Evolutionary conservation across 306 rosid species (phyloP), one percentile per base, ranked within the genome.

Genomic region (Gynostemma pentaphyllum): DNA sequence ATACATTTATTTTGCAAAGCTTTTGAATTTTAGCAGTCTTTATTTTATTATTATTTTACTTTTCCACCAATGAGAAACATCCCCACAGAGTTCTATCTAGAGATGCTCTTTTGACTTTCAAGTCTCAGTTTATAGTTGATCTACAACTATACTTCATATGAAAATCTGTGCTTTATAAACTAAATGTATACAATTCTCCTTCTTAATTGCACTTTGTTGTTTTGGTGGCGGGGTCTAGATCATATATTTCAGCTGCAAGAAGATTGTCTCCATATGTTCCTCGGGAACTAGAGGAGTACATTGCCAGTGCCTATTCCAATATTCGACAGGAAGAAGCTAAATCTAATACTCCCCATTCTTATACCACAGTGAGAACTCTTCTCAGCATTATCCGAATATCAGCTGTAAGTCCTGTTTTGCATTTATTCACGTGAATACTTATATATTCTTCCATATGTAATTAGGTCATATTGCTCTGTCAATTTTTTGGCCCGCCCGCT

Each of bases 321-420:
- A 86, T 94, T 74, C 84, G 99, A 51, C 97, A 94, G 78, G 99
- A 94, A 72, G 99, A 88, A 81, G 89, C 96, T 66, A 88, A 81
- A 71, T 86, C 97, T 11, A 82, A 75, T 41, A 66, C 94, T 63
- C 97, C 99, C 15, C 97, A 94, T 78, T 84, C 99, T 67, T 94
- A 94, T 69, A 88, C 99, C 14, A 94, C 99, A 27, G 81, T 94
- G 69, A 76, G 99, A 84, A 94, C 99, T 46, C 81, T 94, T 71
- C 99, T 94, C 74, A 94, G 97, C 71, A 94, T 94, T 77, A 94
- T 94, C 62, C 97, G 97, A 68, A 81, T 88, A 78, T 88, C 99
- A 44, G 78, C 99, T 41, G 97, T 94, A 81, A 81, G 94, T 77
- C 66, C 22, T 24, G 8, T 24, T 23, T 32, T 64, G 32, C 27